Conservation (phyloP, 2,329 filamentous ascomycete species). For the Hypoxylon sp. region DNA sequence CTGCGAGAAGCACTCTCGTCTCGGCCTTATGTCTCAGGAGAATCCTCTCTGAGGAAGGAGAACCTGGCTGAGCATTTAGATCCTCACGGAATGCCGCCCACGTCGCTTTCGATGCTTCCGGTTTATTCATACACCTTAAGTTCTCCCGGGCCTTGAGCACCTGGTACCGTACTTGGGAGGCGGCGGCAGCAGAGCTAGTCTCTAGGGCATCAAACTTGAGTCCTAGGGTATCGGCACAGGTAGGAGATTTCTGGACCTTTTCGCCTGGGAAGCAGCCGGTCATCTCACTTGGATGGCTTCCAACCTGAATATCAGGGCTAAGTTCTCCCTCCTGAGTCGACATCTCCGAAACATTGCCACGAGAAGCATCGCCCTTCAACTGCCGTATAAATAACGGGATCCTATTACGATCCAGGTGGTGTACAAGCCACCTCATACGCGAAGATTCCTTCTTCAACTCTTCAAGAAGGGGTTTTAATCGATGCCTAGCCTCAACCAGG, state of each 20-base stretch:
- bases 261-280: conserved; percentile 6
- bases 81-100: conserved; percentile 26
- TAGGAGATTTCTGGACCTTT: neutral
- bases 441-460: conserved; percentile 13
- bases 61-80: conserved; percentile 1
- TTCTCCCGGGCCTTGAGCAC: conserved; percentile 14
- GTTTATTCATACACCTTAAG: neutral
- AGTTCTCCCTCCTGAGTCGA: neutral
- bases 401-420: conserved; percentile 5
- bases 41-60: conserved; percentile 8
- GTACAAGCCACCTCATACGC: conserved; percentile 13
- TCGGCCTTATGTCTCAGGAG: conserved; percentile 21
- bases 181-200: neutral
- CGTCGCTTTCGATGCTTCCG: neutral
- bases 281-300: conserved; percentile 9
- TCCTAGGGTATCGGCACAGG: neutral
- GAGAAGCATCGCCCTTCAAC: neutral
- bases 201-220: neutral
- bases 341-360: neutral
- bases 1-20: conserved; percentile 23
- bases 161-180: conserved; percentile 15
- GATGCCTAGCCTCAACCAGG: neutral
- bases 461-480: conserved; percentile 3
- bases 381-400: conserved; percentile 2
- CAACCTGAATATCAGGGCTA: neutral